phyloP scores from a whole-genome alignment of 164 flowering plant species.

The Chloranthus sessilifolius region DNA sequence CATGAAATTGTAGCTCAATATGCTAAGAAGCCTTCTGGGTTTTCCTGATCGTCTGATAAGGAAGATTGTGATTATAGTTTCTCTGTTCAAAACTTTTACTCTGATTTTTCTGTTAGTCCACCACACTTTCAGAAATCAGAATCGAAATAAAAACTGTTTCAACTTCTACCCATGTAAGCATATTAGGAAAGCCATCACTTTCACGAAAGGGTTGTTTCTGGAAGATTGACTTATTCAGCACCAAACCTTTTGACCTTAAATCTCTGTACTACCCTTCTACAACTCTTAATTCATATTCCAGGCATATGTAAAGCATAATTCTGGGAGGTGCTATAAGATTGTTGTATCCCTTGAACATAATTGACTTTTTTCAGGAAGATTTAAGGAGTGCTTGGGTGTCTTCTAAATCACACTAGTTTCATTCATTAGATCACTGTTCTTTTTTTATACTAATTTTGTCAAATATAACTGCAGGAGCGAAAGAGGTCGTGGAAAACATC shows the following conservation, averaged over 20 bases:
- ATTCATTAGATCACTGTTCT: no score
- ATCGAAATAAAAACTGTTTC: slow-evolving; percentile 3
- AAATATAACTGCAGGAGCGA: no score
- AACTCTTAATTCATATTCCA: no score
- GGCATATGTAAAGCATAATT: no score
- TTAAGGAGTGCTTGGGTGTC: no score
- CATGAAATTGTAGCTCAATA: not conserved
- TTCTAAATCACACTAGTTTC: no score
- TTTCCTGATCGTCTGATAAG: not conserved
- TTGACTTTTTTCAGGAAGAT: no score
- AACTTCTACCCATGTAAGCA: slow-evolving; percentile 13
- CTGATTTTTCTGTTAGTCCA: not conserved
- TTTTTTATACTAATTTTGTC: no score
- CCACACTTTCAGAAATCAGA: not conserved
- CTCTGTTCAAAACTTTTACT: not conserved
- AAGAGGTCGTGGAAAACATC: no score
- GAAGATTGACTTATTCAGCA: slow-evolving; percentile 14
- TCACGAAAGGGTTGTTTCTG: not conserved
- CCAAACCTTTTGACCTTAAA: not conserved
- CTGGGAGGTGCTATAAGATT: no score
- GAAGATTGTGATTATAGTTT: not conserved
- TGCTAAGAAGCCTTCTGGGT: not conserved
- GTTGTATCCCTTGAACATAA: no score
- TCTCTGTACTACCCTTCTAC: no score
- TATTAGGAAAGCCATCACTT: not conserved